Base-by-base conservation (phyloP, 805 yeast genomes). In the Cyberlindnera maritima region DNA sequence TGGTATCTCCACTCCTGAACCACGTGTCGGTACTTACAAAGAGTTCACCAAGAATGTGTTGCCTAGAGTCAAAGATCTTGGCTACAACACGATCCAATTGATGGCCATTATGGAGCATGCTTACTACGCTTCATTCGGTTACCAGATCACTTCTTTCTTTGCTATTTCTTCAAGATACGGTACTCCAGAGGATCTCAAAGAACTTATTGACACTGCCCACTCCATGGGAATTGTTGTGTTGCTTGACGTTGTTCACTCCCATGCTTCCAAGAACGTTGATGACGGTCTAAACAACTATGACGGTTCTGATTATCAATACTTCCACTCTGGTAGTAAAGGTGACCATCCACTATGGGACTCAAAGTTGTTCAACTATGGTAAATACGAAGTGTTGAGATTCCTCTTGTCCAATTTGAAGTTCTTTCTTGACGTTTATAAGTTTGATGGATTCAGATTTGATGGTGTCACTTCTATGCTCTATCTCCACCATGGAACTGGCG, bases 81-180 rank as follows among this genome's bases (percentile, higher is more conserved):
- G 97, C 32, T 92, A 92, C 66, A 89, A 94, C 65, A 83, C 96
- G 4, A 85, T 92, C 58, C 99, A 92, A 68, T 74, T 92, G 61
- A 92, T 92, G 99, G 97, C 99, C 0, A 78, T 92, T 37, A 92
- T 92, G 99, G 99, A 92, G 67, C 99, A 92, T 65, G 98, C 99
- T 2, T 92, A 92, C 64, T 92, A 92, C 65, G 99, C 97, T 1
- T 88, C 96, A 2, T 92, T 92, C 64, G 99, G 99, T n/a, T 92
- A 92, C 65, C 99, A 92, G 66, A 83, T 92, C 23, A 91, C 98
- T 19, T 87, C 85, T 49, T 94, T 92, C 64, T 92, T 87, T 64
- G 97, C 98, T 2, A 75, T 79, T 20, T 83, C 94, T 44, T 91
- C 97, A 8, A 77, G 99, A 53, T 94, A 75, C 59, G 99, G 99